Conservation (phyloP, 2,329 filamentous ascomycete genomes). For the Fusarium tjaetaba region DNA sequence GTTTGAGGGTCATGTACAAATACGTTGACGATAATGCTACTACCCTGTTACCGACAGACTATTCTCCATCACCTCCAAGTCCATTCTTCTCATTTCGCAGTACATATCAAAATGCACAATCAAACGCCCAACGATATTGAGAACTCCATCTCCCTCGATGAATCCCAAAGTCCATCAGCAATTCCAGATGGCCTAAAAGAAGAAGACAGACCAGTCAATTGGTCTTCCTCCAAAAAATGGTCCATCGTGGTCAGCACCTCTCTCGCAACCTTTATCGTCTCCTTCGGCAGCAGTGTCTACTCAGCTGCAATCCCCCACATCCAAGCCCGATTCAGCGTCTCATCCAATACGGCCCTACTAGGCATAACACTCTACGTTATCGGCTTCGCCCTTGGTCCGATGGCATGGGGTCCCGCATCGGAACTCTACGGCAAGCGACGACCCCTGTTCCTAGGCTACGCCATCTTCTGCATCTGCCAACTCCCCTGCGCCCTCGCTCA, state of each 20-base stretch:
- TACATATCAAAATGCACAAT: background rate
- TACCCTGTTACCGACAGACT: fast-evolving
- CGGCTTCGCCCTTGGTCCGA: conserved; percentile 68
- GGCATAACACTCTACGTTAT: conserved; percentile 12
- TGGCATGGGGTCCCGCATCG: conserved; percentile 72
- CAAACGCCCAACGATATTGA: background rate
- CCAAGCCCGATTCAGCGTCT: background rate
- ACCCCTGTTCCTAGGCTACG: background rate
- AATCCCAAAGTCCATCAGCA: background rate
- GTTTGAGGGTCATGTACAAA: background rate
- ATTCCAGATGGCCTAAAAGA: fast-evolving
- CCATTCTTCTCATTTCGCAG: fast-evolving
- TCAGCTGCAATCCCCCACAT: conserved; percentile 6
- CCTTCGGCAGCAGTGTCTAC: conserved; percentile 11
- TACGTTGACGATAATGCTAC: fast-evolving
- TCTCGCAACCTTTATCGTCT: conserved; percentile 3
- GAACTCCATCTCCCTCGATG: background rate
- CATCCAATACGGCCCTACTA: background rate
- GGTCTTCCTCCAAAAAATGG: background rate
- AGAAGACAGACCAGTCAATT: background rate
- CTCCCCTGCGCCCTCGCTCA: background rate
- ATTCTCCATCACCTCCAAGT: too few species aligned
- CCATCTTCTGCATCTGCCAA: background rate
- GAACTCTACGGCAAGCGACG: background rate
- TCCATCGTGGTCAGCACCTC: background rate